A percentile compares a stretch with the other conserved stretches of the same genome.
Conservation (phyloP, 768 basidiomycete species). For the Amanita molliuscula region DNA sequence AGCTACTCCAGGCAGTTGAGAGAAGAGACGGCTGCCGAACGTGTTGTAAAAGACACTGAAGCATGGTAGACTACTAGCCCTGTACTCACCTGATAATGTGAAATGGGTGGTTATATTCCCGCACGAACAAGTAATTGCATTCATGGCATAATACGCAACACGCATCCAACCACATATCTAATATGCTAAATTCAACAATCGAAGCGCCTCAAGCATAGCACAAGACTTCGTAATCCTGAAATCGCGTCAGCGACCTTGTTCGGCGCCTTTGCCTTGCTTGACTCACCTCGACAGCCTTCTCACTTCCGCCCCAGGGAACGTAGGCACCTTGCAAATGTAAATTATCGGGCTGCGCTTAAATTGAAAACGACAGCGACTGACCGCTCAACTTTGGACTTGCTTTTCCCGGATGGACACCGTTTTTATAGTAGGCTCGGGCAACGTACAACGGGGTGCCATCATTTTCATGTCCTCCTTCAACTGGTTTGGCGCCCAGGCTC, state of each 20-base stretch:
- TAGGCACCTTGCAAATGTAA: constrained; percentile 31
- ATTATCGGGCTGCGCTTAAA: neutral
- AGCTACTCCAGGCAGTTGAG: constrained; percentile 33
- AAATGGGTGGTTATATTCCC: neutral
- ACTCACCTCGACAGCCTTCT: constrained; percentile 41
- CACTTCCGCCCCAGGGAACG: constrained; percentile 41
- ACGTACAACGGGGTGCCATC: constrained; percentile 54
- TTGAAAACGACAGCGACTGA: constrained; percentile 12
- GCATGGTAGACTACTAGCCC: constrained; percentile 23
- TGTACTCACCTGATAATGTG: neutral
- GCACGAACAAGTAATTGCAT: neutral
- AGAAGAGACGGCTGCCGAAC: constrained; percentile 29
- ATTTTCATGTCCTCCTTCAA: constrained; percentile 59
- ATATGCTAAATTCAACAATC: constrained; percentile 6
- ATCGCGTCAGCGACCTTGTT: neutral
- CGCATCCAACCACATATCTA: neutral
- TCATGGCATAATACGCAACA: neutral
- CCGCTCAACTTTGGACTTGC: constrained; percentile 43
- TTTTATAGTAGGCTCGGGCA: constrained; percentile 43
- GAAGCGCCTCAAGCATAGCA: constrained; percentile 17
- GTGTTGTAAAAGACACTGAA: constrained; percentile 33
- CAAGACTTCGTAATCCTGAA: constrained; percentile 26
- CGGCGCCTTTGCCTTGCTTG: neutral
- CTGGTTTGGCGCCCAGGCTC: constrained; percentile 36
- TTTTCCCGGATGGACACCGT: constrained; percentile 55